A percentile compares a stretch with the other conserved stretches of the same genome.
phyloP scores from a whole-genome alignment of 1,284 basidiomycete genomes.

The Cutaneotrichosporon cavernicola region DNA sequence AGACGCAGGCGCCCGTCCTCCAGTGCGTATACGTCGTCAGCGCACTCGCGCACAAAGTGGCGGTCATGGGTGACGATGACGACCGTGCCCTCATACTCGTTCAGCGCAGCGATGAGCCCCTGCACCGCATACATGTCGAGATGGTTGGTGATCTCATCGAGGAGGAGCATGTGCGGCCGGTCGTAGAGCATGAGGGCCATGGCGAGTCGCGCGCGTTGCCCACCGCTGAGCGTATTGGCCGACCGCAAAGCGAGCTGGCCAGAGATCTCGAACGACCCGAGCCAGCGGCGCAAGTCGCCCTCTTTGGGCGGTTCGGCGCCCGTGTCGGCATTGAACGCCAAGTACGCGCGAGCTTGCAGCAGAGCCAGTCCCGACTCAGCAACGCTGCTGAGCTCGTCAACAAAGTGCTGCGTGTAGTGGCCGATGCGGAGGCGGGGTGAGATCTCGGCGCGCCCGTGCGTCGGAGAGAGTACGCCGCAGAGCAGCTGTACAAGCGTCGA shows the following conservation, averaged over 20 bases:
- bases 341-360: slow-evolving; percentile 12
- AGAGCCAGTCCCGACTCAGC: slow-evolving; percentile 30
- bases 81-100: slow-evolving; percentile 61
- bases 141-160: slow-evolving; percentile 71
- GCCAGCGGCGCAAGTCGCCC: slow-evolving; percentile 55
- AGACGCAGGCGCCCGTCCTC: slow-evolving; percentile 18
- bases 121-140: slow-evolving; percentile 66
- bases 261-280: slow-evolving; percentile 59
- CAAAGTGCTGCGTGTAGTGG: slow-evolving; percentile 54
- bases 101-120: slow-evolving; percentile 61
- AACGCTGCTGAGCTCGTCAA: slow-evolving; percentile 55
- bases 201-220: slow-evolving; percentile 59
- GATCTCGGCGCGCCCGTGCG: slow-evolving; percentile 60
- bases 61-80: slow-evolving; percentile 70
- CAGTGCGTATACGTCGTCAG: slow-evolving; percentile 23
- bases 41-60: slow-evolving; percentile 27
- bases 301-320: slow-evolving; percentile 42
- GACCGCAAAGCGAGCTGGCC: slow-evolving; percentile 54
- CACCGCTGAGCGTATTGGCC: slow-evolving; percentile 20
- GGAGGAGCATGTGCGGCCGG: slow-evolving; percentile 53
- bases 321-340: slow-evolving; percentile 10
- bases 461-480: slow-evolving; percentile 58
- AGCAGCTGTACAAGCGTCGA: slow-evolving; percentile 64
- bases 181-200: slow-evolving; percentile 45
- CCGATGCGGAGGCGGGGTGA: slow-evolving; percentile 63